These are phyloP conservation scores for Periconia sp. DNA, from an alignment of 2,329 filamentous ascomycete species.

Conservation along the genomic window DNA sequence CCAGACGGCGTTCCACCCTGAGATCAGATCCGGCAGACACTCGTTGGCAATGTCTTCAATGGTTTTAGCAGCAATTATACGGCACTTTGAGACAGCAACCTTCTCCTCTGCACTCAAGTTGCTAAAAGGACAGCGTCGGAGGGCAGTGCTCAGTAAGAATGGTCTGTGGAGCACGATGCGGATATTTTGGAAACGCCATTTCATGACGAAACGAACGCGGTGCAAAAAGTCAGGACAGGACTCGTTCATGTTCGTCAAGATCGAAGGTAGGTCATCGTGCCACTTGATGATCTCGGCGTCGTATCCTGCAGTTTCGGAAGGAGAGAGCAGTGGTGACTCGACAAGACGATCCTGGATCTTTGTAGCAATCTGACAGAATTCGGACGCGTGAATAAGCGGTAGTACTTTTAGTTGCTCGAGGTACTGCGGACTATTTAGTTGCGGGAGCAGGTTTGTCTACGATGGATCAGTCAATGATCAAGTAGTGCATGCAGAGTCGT, in stretches of 20 bases:
- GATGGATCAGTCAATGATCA: not conserved
- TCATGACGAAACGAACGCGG: conserved; percentile 75
- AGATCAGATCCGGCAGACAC: conserved; percentile 75
- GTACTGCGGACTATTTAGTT: conserved; percentile 43
- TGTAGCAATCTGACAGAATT: conserved; percentile 80
- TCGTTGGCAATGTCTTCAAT: conserved; percentile 75
- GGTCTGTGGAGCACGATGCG: conserved; percentile 78
- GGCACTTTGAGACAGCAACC: conserved; percentile 70
- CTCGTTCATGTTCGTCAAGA: conserved; percentile 55
- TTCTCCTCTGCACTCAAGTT: conserved; percentile 67
- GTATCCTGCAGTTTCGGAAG: conserved; percentile 69
- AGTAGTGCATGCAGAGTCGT: not conserved
- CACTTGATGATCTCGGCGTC: conserved; percentile 74
- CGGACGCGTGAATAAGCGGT: conserved; percentile 76
- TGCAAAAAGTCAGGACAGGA: conserved; percentile 74
- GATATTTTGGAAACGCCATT: conserved; percentile 81
- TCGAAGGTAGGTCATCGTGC: conserved; percentile 70
- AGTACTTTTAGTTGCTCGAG: conserved; percentile 69
- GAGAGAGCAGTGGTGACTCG: conserved; percentile 69
- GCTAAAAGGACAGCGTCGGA: conserved; percentile 58
- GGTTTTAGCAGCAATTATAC: conserved; percentile 71
- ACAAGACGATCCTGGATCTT: conserved; percentile 78
- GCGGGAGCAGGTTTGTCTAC: conserved; percentile 22
- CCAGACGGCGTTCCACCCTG: conserved; percentile 82
- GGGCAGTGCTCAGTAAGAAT: conserved; percentile 69